Percentiles rank a stretch among this genome's conserved stretches.
These are phyloP conservation scores for Annona cherimola DNA, from an alignment of 164 flowering plant species.

Conservation along the genomic window DNA sequence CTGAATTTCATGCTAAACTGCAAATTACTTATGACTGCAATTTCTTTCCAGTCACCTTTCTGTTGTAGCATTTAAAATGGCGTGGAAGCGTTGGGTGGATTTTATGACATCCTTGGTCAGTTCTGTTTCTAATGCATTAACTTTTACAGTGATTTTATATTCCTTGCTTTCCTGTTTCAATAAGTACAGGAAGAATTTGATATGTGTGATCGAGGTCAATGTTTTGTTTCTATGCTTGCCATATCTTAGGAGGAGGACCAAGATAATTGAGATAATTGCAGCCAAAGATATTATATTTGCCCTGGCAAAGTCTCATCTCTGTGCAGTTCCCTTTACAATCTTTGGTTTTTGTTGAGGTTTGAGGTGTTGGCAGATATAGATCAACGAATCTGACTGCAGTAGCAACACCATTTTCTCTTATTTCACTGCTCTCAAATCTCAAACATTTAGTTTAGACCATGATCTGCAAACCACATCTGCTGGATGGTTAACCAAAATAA, in stretches of 20 bases:
- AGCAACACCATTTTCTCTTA: neutral
- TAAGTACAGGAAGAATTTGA: conserved; percentile 19
- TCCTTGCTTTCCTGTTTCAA: neutral
- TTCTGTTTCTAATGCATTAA: neutral
- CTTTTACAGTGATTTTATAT: neutral
- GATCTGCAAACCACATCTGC: neutral
- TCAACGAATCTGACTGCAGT: neutral
- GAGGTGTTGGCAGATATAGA: conserved; percentile 50
- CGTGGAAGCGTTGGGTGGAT: neutral
- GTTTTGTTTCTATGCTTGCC: conserved; percentile 8
- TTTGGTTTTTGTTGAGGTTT: neutral
- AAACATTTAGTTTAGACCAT: neutral
- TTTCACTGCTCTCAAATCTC: neutral
- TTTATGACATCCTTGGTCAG: neutral
- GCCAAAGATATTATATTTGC: conserved; percentile 21
- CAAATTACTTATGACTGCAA: no score
- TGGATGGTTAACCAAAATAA: neutral
- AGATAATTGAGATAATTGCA: conserved; percentile 10
- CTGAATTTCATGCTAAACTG: no score
- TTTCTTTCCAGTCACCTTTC: no score
- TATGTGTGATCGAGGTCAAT: conserved; percentile 14
- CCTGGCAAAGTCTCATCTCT: conserved; percentile 18
- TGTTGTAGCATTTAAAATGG: neutral
- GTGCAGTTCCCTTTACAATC: conserved; percentile 12
- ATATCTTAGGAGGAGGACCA: conserved; percentile 7